Evolutionary conservation across 1,284 basidiomycete species (phyloP).

Genomic region (Cryptococcus sp.): DNA sequence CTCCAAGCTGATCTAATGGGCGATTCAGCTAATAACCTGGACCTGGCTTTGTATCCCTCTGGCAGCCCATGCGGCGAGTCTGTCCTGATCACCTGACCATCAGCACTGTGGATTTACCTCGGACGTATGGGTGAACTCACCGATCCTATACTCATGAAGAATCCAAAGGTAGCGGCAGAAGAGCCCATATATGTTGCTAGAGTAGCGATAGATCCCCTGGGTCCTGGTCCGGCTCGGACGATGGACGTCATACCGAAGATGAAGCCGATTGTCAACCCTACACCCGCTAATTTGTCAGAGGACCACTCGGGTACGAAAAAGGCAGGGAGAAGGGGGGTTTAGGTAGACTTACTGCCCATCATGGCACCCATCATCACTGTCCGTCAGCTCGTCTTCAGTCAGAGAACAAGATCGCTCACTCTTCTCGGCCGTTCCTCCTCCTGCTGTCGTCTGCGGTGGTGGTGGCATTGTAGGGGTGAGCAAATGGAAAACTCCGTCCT

Average conservation of each 20-base stretch:
- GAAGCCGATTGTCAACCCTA: constrained; percentile 92
- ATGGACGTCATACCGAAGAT: constrained; percentile 89
- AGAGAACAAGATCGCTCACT: constrained; percentile 23
- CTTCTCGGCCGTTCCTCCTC: constrained; percentile 40
- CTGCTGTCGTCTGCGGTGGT: constrained; percentile 37
- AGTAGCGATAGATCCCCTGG: constrained; percentile 75
- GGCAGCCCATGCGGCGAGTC: constrained; percentile 35
- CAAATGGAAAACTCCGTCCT: too few species aligned
- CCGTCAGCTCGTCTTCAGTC: neutral
- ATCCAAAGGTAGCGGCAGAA: constrained; percentile 47
- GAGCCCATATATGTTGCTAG: constrained; percentile 87
- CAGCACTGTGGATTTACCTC: neutral
- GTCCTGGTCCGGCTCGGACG: constrained; percentile 76
- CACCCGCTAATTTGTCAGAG: constrained; percentile 54
- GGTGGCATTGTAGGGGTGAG: too few species aligned
- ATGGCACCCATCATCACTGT: constrained; percentile 77
- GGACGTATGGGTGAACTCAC: constrained; percentile 23
- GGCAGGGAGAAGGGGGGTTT: neutral
- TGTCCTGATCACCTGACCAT: constrained; percentile 41
- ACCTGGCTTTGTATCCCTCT: constrained; percentile 3
- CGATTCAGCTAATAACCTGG: constrained; percentile 8
- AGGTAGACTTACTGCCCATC: constrained; percentile 58
- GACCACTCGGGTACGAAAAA: too few species aligned
- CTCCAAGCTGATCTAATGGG: constrained; percentile 13
- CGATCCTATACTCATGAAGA: constrained; percentile 48